Base-by-base conservation (phyloP, 2,329 filamentous ascomycete genomes). In the Diaporthe citriasiana region DNA sequence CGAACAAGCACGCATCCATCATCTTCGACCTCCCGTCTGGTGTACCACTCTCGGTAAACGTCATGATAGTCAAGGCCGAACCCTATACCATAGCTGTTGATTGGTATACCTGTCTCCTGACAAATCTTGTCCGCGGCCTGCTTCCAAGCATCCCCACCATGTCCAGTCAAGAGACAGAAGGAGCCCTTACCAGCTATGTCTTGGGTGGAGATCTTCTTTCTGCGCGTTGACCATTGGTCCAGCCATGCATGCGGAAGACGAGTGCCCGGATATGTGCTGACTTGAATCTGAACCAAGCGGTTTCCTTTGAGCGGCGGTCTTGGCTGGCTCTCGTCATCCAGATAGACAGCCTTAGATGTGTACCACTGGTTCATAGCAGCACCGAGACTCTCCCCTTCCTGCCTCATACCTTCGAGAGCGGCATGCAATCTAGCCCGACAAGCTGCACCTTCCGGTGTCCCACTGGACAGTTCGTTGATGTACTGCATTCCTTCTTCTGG, bases 281-380 rank as follows among this genome's bases (percentile, higher is more conserved):
- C 78, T 72, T 86, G 81, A 59, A 85, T 77, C 8, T 80, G 42
- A 6, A 85, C 75, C 9, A 85, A 79, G 0, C 80, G 78, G 74
- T 88, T 83, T 45, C 80, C 75, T 15, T 71, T 19, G 8, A 66
- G 42, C 1, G 68, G 19, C 3, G n/a, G 75, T 12, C 77, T 74
- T 13, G 75, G 73, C 6, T 72, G 76, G 4, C 69, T 56, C 72
- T 82, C 80, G 68, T 80, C 78, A 1, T 70, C 74, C 12, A 78
- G 73, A 56, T 79, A 79, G 9, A 88, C 77, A 1, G 85, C 88
- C 0, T 75, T 74, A 0, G 84, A 84, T 0, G 80, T 78, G 60
- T 91, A 91, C 38, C 83, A 80, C 76, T 90, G 89, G 69, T 88
- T 88, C 86, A 89, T 89, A 74, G 89, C 86, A 4, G 86, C 81